A percentile compares a stretch with the other conserved stretches of the same genome.
These are phyloP conservation scores for Collybiopsis confluens DNA, from an alignment of 768 basidiomycete genomes.

Conservation along the genomic window DNA sequence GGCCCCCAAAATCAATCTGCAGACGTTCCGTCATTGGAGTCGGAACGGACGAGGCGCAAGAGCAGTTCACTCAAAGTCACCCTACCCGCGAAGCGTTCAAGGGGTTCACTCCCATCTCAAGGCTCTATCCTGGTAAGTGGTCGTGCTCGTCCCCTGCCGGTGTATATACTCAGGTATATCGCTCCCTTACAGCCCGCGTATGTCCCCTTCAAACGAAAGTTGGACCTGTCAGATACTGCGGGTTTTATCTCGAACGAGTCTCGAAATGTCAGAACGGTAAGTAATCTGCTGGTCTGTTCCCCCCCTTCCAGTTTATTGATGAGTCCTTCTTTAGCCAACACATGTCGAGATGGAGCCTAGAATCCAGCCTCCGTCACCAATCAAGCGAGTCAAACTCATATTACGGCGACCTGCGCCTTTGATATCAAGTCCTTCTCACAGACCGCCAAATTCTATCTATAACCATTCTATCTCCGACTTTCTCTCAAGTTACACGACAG, in stretches of 20 bases:
- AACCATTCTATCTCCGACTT: constrained; percentile 51
- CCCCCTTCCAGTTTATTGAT: neutral
- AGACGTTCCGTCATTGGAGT: neutral
- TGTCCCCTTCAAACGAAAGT: neutral
- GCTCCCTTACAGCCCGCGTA: neutral
- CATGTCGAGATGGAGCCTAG: neutral
- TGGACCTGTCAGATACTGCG: no score
- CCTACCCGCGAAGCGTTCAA: neutral
- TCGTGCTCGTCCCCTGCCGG: neutral
- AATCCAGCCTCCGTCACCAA: constrained; percentile 23
- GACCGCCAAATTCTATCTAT: constrained; percentile 48
- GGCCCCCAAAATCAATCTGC: neutral
- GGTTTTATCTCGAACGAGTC: neutral
- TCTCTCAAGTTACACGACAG: constrained; percentile 57
- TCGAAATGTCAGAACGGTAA: neutral
- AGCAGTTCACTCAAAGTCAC: neutral
- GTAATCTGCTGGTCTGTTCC: no score
- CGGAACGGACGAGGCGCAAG: neutral
- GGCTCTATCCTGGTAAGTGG: neutral
- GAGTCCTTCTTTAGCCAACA: neutral
- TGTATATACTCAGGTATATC: neutral
- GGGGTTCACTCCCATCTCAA: neutral
- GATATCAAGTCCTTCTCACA: constrained; percentile 65
- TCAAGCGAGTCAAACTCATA: constrained; percentile 65
- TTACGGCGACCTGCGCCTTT: constrained; percentile 60